Evolutionary conservation across 148 eudicot species (phyloP), one percentile per base, ranked within the genome.

Genomic region (Linanthus parryae): DNA sequence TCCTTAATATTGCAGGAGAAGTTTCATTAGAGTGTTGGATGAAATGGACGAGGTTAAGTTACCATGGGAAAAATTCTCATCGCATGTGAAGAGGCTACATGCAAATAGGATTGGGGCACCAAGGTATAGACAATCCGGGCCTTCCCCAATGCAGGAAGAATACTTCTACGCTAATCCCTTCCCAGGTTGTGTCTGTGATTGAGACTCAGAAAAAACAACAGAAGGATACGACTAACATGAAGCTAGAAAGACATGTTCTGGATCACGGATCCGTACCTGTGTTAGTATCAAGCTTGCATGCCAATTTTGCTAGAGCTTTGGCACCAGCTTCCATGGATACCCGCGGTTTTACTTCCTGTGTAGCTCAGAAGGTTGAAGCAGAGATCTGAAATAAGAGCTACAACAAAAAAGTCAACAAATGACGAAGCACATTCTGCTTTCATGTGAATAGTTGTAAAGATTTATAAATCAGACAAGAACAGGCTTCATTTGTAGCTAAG

Each of bases 101-200:
- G 52, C 23, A 7, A 58, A 74, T 11, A 69, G 80, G 53, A 52
- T 63, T 6, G 83, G 83, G 60, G 71, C 71, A 13, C 80, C 88
- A 4, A 38, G 61, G 0, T 26, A 11, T 6, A 71, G 88, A 66
- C 22, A 31, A 42, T 44, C 52, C 0, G 64, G 76, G 28, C 59
- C 40, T 8, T 27, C 44, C 1, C 75, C 80, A 17, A 74, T 62
- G 47, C 30, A 12, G 4, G 88, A 77, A 57, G 83, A 81, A 66
- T 69, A 64, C 29, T 81, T 81, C 46, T 77, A 81, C 25, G 83
- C 81, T 18, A 81, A 81, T 62, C 88, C 88, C 3, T 73, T 64
- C 14, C 87, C 83, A 0, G 83, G 77, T 31, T 81, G 87, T 35
- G 43, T 81, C 16, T 81, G 87, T 44, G 57, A 65, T 11, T 5